These are phyloP conservation scores for Aspergillus ochraceoroseus DNA, from an alignment of 2,329 filamentous ascomycete species.

Conservation along the genomic window DNA sequence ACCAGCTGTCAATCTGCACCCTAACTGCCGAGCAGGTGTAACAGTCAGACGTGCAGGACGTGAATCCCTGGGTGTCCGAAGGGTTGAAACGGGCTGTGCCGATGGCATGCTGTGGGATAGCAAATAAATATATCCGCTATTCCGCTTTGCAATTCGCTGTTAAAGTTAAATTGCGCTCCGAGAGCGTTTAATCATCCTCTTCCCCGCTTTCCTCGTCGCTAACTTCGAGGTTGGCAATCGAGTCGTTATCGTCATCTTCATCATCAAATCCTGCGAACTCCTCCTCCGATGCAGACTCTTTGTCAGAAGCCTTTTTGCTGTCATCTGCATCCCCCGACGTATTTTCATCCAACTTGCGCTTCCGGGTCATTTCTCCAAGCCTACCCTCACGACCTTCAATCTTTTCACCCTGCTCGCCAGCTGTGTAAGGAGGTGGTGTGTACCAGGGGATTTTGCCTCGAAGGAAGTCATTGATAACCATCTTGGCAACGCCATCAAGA, in stretches of 20 bases:
- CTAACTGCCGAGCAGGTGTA: conserved; percentile 5
- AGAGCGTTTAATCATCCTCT: conserved; percentile 37
- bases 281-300: conserved; percentile 31
- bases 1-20: conserved; percentile 12
- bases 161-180: background rate
- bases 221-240: conserved; percentile 42
- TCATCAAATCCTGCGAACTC: conserved; percentile 39
- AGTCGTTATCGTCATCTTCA: conserved; percentile 43
- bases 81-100: background rate
- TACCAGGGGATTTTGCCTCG: conserved; percentile 96
- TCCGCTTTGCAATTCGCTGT: background rate
- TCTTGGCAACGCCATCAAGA: conserved; percentile 89
- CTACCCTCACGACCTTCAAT: conserved; percentile 70
- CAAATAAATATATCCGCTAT: conserved; percentile 1
- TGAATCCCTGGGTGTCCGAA: background rate
- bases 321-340: conserved; percentile 34
- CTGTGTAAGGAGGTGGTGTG: conserved; percentile 65
- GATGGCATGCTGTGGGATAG: background rate
- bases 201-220: conserved; percentile 42
- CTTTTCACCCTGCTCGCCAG: conserved; percentile 48
- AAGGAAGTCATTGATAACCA: conserved; percentile 94
- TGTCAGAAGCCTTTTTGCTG: conserved; percentile 26
- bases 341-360: conserved; percentile 65
- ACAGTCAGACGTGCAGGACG: conserved; percentile 5
- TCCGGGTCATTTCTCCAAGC: conserved; percentile 75